Percentiles rank a stretch among this genome's conserved stretches.
Evolutionary conservation across 306 rosid genomes (phyloP).

Genomic region (Cicer judaicum): DNA sequence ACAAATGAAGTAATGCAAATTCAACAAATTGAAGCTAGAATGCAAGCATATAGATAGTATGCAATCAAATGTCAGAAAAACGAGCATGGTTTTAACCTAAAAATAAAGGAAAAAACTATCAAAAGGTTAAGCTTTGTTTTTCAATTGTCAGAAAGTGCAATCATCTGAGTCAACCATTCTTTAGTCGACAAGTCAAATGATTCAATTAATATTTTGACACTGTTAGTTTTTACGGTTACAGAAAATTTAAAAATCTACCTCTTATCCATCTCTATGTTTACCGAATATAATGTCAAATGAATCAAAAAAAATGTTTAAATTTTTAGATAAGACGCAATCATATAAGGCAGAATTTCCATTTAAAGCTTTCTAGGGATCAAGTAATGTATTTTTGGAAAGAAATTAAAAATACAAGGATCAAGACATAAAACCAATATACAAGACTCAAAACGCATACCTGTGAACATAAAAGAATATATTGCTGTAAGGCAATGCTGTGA

Average conservation of each 20-base stretch:
- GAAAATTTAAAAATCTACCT: not conserved
- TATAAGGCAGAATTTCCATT: slow-evolving; percentile 37
- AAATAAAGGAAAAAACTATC: no score
- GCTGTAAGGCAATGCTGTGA: slow-evolving; percentile 81
- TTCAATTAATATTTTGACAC: slow-evolving; percentile 1
- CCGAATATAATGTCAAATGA: slow-evolving; percentile 7
- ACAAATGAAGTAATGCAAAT: slow-evolving; percentile 17
- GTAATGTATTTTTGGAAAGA: slow-evolving; percentile 1
- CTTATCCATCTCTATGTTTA: not conserved
- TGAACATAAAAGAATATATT: slow-evolving; percentile 79
- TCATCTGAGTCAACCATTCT: no score
- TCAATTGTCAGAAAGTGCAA: no score
- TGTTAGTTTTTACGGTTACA: not conserved
- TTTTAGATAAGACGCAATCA: slow-evolving; percentile 25
- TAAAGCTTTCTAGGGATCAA: slow-evolving; percentile 14
- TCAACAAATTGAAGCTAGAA: no score
- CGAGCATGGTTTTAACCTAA: no score
- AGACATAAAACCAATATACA: slow-evolving; percentile 16
- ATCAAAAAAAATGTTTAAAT: slow-evolving; percentile 24
- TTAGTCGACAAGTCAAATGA: not conserved
- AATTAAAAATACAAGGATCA: slow-evolving; percentile 1
- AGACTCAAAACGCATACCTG: slow-evolving; percentile 62
- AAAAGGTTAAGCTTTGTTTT: no score
- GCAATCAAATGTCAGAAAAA: no score
- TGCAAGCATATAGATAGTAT: no score